Conservation (phyloP, 495 filamentous ascomycete species). For the Aspergillus baeticus region DNA sequence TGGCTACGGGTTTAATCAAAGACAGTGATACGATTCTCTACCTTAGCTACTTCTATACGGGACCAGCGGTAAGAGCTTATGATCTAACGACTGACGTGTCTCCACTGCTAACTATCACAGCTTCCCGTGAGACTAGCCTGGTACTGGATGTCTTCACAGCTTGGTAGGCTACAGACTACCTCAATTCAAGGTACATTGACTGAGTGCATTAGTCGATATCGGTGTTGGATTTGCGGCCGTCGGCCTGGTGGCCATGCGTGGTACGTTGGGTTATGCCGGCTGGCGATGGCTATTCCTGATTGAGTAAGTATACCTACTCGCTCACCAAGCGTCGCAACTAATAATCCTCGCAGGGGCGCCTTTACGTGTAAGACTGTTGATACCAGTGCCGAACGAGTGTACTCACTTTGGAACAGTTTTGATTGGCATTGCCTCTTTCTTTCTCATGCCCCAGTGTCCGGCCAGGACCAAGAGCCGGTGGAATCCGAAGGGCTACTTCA, state of each 20-base stretch:
- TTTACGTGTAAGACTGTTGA: no score
- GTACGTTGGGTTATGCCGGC: not conserved
- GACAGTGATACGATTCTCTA: not conserved
- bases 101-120: not conserved
- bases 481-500: conserved; percentile 72
- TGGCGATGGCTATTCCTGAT: not conserved
- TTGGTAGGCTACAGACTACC: not conserved
- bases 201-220: not conserved
- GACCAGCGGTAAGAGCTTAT: not conserved
- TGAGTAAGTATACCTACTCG: not conserved
- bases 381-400: no score
- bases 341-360: no score
- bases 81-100: no score
- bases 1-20: not conserved
- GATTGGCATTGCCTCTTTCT: conserved; percentile 61
- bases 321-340: not conserved
- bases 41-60: not conserved
- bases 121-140: not conserved
- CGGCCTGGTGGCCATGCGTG: not conserved
- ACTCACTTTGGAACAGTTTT: conserved; percentile 47
- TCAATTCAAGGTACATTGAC: not conserved
- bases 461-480: conserved; percentile 66
- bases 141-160: not conserved
- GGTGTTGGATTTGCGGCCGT: not conserved
- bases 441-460: conserved; percentile 70